A percentile compares a stretch with the other conserved stretches of the same genome.
Conservation (phyloP, 495 filamentous ascomycete species). For the Barbatosphaeria neglecta region DNA sequence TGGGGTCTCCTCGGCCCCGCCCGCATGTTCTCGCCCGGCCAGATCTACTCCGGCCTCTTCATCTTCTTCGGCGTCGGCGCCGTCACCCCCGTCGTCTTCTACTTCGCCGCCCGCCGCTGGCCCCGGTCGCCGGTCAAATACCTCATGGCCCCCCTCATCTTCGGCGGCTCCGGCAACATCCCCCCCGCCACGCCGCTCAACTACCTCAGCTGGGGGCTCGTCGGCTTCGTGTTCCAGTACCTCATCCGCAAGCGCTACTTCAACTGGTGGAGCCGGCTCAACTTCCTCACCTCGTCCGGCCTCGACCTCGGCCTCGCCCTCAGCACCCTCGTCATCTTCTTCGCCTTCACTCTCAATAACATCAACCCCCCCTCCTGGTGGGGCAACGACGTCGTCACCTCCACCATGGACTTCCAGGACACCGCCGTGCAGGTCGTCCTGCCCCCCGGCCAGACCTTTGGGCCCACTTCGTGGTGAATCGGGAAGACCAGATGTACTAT, state of each 20-base stretch:
- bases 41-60: conserved; percentile 53
- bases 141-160: conserved; percentile 55
- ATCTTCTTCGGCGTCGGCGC: conserved; percentile 55
- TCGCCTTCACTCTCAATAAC: conserved; percentile 38
- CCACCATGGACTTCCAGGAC: conserved; percentile 39
- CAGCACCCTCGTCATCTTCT: conserved; percentile 51
- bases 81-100: conserved; percentile 43
- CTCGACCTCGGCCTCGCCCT: conserved; percentile 53
- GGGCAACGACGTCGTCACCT: conserved; percentile 37
- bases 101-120: conserved; percentile 41
- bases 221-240: conserved; percentile 56
- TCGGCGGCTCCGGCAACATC: conserved; percentile 52
- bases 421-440: conserved; percentile 40
- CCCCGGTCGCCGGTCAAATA: conserved; percentile 40
- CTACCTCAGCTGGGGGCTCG: conserved; percentile 57
- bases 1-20: conserved; percentile 60
- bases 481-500: too few relatives aligned
- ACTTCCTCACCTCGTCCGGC: conserved; percentile 51
- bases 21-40: conserved; percentile 55
- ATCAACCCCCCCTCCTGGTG: conserved; percentile 43
- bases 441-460: conserved; percentile 44
- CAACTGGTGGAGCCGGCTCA: conserved; percentile 56
- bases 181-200: conserved; percentile 59
- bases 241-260: conserved; percentile 43
- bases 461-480: conserved; percentile 34